phyloP scores from a whole-genome alignment of 2,329 filamentous ascomycete genomes.

The Claviceps maximensis region DNA sequence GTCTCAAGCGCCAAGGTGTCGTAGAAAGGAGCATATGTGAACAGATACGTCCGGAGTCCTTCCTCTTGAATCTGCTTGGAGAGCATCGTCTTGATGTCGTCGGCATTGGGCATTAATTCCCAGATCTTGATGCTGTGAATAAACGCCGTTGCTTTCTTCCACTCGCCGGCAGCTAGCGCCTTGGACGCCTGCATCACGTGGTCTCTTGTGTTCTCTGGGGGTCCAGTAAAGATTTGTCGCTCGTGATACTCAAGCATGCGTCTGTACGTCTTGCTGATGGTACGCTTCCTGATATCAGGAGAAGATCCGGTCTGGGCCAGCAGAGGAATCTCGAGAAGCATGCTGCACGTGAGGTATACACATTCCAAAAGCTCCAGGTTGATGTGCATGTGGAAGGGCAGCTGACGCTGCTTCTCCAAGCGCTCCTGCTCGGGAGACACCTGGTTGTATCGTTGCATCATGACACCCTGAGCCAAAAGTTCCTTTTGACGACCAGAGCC shows the following conservation, averaged over 20 bases:
- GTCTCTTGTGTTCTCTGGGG: constrained; percentile 96
- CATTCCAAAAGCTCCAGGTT: constrained; percentile 97
- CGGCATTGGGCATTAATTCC: constrained; percentile 88
- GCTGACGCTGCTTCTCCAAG: constrained; percentile 88
- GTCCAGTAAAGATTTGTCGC: constrained; percentile 96
- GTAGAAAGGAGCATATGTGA: constrained; percentile 98
- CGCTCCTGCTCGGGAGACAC: constrained; percentile 97
- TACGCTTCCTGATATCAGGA: constrained; percentile 89
- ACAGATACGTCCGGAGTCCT: constrained; percentile 93
- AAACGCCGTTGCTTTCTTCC: constrained; percentile 90
- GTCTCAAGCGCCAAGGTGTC: constrained; percentile 84
- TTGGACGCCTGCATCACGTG: constrained; percentile 99
- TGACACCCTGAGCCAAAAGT: constrained; percentile 90
- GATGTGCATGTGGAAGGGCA: constrained; percentile 99
- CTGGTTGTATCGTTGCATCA: constrained; percentile 93
- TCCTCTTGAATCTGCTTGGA: constrained; percentile 98
- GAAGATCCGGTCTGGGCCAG: constrained; percentile 94
- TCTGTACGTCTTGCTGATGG: constrained; percentile 99
- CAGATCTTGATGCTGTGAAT: constrained; percentile 99
- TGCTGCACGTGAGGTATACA: constrained; percentile 96
- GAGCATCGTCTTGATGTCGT: constrained; percentile 94
- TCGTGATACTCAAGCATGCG: constrained; percentile 99
- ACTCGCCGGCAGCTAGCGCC: constrained; percentile 89
- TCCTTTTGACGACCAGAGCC: constrained; percentile 97
- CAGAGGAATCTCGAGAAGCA: constrained; percentile 96